These are phyloP conservation scores for Tolypocladium album DNA, from an alignment of 2,329 filamentous ascomycete genomes.

Conservation along the genomic window DNA sequence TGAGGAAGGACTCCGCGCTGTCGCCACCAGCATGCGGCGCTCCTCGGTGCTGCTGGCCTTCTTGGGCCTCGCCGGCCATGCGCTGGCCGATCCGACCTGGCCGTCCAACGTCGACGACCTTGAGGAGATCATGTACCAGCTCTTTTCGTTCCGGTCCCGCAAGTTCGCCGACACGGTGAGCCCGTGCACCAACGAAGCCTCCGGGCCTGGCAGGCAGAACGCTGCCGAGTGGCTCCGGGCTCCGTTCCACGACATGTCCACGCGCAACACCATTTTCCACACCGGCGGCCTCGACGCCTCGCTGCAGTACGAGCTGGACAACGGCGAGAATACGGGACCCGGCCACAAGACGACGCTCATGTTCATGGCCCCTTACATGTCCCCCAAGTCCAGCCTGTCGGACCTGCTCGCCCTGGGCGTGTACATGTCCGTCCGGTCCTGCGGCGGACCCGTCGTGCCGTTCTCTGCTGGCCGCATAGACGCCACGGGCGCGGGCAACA, in stretches of 20 bases:
- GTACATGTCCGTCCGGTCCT: conserved; percentile 46
- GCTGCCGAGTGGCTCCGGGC: conserved; percentile 52
- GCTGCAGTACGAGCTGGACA: conserved; percentile 45
- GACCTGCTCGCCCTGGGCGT: conserved; percentile 49
- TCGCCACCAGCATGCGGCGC: conserved; percentile 9
- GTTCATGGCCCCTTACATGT: conserved; percentile 43
- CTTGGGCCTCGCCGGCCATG: conserved; percentile 22
- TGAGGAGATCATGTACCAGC: conserved; percentile 53
- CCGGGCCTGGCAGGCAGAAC: conserved; percentile 43
- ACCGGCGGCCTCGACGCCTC: conserved; percentile 49
- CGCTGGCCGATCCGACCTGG: conserved; percentile 45
- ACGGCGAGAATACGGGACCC: conserved; percentile 44
- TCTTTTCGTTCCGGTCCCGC: conserved; percentile 40
- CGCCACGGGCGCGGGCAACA: conserved; percentile 32
- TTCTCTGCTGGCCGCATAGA: conserved; percentile 44
- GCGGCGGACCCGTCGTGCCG: conserved; percentile 44
- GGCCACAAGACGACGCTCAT: conserved; percentile 42
- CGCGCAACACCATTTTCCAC: conserved; percentile 34
- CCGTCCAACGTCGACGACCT: conserved; percentile 48
- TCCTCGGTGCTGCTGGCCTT: conserved; percentile 19
- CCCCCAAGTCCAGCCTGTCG: conserved; percentile 37
- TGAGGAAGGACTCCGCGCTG: not conserved
- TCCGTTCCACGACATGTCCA: conserved; percentile 53
- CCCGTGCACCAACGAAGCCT: conserved; percentile 43
- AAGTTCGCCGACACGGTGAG: conserved; percentile 46